Conservation (phyloP, 495 filamentous ascomycete genomes). For the Penicillium silybi region DNA sequence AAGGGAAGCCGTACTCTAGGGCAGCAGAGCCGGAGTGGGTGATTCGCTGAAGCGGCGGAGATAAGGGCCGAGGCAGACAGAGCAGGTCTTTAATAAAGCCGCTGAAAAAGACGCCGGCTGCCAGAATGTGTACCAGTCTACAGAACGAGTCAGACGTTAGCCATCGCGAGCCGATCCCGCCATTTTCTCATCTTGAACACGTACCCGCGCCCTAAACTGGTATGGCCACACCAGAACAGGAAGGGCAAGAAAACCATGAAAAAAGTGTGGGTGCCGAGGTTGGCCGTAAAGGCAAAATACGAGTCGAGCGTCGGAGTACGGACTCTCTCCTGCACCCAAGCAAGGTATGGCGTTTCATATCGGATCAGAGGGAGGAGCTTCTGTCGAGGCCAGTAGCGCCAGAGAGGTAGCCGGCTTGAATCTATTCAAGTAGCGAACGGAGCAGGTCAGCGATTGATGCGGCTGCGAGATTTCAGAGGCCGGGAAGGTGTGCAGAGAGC, state of each 20-base stretch:
- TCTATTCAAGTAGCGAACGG: constrained; percentile 48
- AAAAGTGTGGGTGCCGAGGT: constrained; percentile 96
- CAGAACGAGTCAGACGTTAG: background rate
- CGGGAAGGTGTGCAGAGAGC: background rate
- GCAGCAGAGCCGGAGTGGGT: constrained; percentile 95
- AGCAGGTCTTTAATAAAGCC: constrained; percentile 92
- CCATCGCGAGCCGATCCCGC: background rate
- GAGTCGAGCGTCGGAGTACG: constrained; percentile 81
- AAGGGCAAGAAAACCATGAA: constrained; percentile 94
- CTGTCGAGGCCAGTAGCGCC: constrained; percentile 84
- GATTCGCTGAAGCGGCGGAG: constrained; percentile 88
- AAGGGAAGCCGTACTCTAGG: constrained; percentile 95
- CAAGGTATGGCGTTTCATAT: constrained; percentile 94
- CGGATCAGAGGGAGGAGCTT: constrained; percentile 79
- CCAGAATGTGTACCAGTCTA: constrained; percentile 85
- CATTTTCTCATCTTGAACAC: constrained; percentile 15
- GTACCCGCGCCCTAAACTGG: constrained; percentile 76
- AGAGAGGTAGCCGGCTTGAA: constrained; percentile 74
- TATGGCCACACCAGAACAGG: constrained; percentile 91
- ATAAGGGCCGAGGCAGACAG: constrained; percentile 91
- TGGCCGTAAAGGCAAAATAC: constrained; percentile 95
- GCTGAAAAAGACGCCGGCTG: constrained; percentile 85
- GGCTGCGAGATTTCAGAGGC: background rate
- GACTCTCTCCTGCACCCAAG: constrained; percentile 71
- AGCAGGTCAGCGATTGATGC: constrained; percentile 5